Percentiles rank a stretch among this genome's conserved stretches.
Conservation (phyloP, 2,329 filamentous ascomycete species). For the Beauveria sp. region DNA sequence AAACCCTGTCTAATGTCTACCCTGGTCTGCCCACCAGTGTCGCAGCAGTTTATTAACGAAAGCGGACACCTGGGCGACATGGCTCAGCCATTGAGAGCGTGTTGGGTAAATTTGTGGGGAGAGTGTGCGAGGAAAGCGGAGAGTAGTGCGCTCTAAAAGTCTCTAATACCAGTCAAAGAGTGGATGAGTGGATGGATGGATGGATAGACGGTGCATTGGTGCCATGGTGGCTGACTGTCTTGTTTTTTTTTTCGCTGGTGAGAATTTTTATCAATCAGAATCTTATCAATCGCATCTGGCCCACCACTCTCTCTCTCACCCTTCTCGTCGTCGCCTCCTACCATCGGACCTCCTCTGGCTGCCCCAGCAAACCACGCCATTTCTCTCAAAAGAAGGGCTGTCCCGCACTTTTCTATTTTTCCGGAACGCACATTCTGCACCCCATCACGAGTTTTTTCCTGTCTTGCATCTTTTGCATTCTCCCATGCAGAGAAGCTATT, state of each 20-base stretch:
- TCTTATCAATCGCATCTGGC: slow-evolving; percentile 39
- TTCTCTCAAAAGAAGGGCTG: slow-evolving; percentile 7
- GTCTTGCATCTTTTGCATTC: background rate
- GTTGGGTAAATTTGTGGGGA: slow-evolving; percentile 9
- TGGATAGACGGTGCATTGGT: background rate
- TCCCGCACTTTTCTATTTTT: slow-evolving; percentile 9
- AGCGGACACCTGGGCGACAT: background rate
- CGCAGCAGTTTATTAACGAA: background rate
- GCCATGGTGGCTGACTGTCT: background rate
- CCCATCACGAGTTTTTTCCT: background rate
- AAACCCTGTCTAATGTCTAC: background rate
- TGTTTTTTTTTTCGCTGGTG: slow-evolving; percentile 1
- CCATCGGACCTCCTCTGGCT: slow-evolving; percentile 10
- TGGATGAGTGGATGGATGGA: background rate
- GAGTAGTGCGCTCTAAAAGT: background rate
- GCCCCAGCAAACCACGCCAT: background rate
- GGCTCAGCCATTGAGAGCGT: background rate
- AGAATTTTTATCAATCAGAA: slow-evolving; percentile 12
- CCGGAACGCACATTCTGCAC: slow-evolving; percentile 4
- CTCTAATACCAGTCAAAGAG: background rate
- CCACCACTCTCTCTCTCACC: slow-evolving; percentile 14
- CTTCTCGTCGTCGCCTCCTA: slow-evolving; percentile 6
- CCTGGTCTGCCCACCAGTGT: background rate
- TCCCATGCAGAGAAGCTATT: background rate
- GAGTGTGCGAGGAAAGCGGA: background rate